A percentile compares a stretch with the other conserved stretches of the same genome.
These are phyloP conservation scores for Hypoxylon sp. DNA, from an alignment of 2,329 filamentous ascomycete genomes.

Conservation along the genomic window DNA sequence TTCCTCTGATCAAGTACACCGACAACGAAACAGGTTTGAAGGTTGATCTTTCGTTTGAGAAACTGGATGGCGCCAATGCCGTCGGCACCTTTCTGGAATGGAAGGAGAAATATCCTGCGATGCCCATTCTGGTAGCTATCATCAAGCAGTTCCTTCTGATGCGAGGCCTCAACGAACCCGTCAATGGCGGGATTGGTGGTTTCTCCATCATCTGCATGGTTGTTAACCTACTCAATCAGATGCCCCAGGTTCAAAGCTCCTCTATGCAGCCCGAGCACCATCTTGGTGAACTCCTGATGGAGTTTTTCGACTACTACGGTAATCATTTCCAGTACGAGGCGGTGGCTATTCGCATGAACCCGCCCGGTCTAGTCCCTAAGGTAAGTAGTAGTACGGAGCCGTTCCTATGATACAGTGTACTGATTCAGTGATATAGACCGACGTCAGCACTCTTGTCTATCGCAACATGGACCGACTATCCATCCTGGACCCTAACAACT, in stretches of 20 bases:
- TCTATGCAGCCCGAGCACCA: slow-evolving; percentile 72
- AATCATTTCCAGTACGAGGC: slow-evolving; percentile 78
- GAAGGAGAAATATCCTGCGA: slow-evolving; percentile 82
- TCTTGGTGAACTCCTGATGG: slow-evolving; percentile 83
- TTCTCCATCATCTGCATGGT: slow-evolving; percentile 96
- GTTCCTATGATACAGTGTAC: slow-evolving; percentile 12
- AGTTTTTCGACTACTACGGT: slow-evolving; percentile 92
- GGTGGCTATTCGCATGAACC: slow-evolving; percentile 80
- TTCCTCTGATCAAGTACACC: slow-evolving; percentile 92
- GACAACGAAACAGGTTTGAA: slow-evolving; percentile 82
- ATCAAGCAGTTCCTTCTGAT: slow-evolving; percentile 95
- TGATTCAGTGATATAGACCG: slow-evolving; percentile 52
- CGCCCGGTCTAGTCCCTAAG: slow-evolving; percentile 82
- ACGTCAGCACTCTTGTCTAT: slow-evolving; percentile 62
- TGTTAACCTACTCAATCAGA: slow-evolving; percentile 85
- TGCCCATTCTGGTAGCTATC: slow-evolving; percentile 86
- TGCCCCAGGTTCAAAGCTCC: slow-evolving; percentile 75
- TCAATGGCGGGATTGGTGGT: slow-evolving; percentile 89
- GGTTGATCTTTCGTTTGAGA: slow-evolving; percentile 96
- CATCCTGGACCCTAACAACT: slow-evolving; percentile 92
- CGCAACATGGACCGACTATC: slow-evolving; percentile 76
- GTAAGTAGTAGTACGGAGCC: slow-evolving; percentile 33
- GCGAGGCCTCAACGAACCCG: slow-evolving; percentile 90
- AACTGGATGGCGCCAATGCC: slow-evolving; percentile 81
- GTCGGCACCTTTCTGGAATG: slow-evolving; percentile 84